Conservation (phyloP, 495 filamentous ascomycete species). For the Gamarada debralockiae region DNA sequence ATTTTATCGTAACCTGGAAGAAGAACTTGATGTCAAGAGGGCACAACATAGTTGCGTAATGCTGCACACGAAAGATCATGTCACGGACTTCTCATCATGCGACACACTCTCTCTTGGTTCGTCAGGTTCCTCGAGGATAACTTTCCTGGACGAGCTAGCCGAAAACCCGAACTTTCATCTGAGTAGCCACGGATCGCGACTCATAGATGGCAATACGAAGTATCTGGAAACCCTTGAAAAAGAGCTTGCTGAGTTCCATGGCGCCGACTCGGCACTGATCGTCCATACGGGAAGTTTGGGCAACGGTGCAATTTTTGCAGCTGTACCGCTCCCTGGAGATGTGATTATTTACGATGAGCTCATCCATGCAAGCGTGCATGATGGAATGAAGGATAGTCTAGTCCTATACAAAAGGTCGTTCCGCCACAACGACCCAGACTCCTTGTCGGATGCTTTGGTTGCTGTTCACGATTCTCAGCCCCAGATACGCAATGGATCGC, state of each 20-base stretch:
- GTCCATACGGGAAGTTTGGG: constrained; percentile 61
- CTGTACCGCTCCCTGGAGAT: constrained; percentile 57
- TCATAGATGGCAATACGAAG: constrained; percentile 53
- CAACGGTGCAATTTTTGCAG: constrained; percentile 52
- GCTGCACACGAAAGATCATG: neutral
- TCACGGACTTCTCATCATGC: constrained; percentile 41
- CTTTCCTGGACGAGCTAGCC: constrained; percentile 34
- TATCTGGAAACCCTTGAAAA: constrained; percentile 54
- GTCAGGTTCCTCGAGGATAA: constrained; percentile 19
- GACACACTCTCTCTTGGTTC: constrained; percentile 38
- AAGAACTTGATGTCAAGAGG: constrained; percentile 26
- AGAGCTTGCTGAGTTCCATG: constrained; percentile 56
- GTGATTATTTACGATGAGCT: constrained; percentile 59
- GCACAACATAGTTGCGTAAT: constrained; percentile 2
- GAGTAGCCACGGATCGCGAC: constrained; percentile 36
- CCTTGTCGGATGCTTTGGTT: constrained; percentile 38
- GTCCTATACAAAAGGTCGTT: constrained; percentile 44
- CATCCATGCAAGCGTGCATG: constrained; percentile 61
- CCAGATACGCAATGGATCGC: constrained; percentile 28
- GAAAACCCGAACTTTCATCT: constrained; percentile 23
- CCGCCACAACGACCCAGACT: constrained; percentile 47
- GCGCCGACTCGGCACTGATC: constrained; percentile 47
- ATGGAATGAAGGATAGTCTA: constrained; percentile 55
- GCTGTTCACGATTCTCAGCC: constrained; percentile 29
- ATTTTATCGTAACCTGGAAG: constrained; percentile 31